Evolutionary conservation across 495 filamentous ascomycete species (phyloP).

Genomic region (Penicillium paradoxum): DNA sequence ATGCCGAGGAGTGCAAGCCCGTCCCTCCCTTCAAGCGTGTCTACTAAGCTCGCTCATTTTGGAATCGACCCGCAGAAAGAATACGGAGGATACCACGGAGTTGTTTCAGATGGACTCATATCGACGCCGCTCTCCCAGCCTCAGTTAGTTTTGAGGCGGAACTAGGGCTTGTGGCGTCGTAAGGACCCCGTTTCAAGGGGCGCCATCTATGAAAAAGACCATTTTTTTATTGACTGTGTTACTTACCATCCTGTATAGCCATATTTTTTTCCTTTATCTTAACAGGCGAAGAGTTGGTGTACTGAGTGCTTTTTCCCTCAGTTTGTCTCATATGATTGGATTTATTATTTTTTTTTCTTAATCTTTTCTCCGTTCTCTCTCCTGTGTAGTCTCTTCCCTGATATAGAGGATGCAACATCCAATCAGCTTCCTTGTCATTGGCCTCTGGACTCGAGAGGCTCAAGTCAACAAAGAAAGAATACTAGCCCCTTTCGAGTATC

Average conservation of each 20-base stretch:
- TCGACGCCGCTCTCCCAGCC: slow-evolving; percentile 2
- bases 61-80: slow-evolving; percentile 5
- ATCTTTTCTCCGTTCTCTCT: slow-evolving; percentile 20
- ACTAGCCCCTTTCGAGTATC: not conserved
- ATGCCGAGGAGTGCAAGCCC: slow-evolving; percentile 83
- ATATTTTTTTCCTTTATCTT: slow-evolving; percentile 35
- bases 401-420: not conserved
- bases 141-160: slow-evolving; percentile 4
- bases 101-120: slow-evolving; percentile 18
- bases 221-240: slow-evolving; percentile 35
- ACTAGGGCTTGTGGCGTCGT: slow-evolving; percentile 11
- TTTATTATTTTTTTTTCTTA: slow-evolving; percentile 30
- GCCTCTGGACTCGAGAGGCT: not conserved
- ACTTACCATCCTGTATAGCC: slow-evolving; percentile 46
- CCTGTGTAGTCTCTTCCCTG: not conserved
- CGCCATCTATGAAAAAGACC: slow-evolving; percentile 38
- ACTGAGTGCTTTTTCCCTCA: slow-evolving; percentile 36
- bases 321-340: slow-evolving; percentile 36
- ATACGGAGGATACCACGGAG: slow-evolving; percentile 18
- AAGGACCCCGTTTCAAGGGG: slow-evolving; percentile 10
- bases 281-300: slow-evolving; percentile 42
- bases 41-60: slow-evolving; percentile 48
- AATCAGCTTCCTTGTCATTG: not conserved
- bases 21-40: slow-evolving; percentile 85
- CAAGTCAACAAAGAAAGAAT: not conserved